Evolutionary conservation across 2,329 filamentous ascomycete species (phyloP), one percentile per base, ranked within the genome.

Genomic region (Knufia petricola): DNA sequence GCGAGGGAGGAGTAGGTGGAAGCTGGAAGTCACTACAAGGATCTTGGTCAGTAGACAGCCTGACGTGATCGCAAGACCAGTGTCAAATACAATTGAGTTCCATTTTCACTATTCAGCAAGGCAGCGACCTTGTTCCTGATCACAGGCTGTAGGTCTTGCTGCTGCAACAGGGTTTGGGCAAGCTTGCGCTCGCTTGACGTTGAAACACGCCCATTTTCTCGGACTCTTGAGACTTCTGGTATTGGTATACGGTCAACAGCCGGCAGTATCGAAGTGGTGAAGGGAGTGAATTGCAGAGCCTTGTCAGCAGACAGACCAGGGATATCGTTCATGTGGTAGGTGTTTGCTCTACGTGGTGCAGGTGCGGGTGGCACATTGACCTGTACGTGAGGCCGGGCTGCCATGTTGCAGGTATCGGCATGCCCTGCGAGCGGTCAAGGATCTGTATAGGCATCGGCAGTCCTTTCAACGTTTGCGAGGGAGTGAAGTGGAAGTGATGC

Each of bases 31-130:
- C 34, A 38, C 44, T 47, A 23, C 20, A 30, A 24, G 26, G 21
- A 4, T 23, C 15, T 28, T 26, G 21, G 24, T 38, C 40, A 34
- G 49, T 36, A 36, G 32, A n/a, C 67, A 85, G 83, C 78, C 86
- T 59, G 83, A 70, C 8, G 84, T 82, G 54, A 85, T n/a, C 3
- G 20, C 7, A 26, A n/a, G n/a, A n/a, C 23, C 20, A 41, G 17
- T 10, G 4, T 4, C 13, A 9, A n/a, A 24, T 44, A 44, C 41
- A 31, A 4, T 15, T 31, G 41, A 44, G 41, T 19, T 10, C 6
- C 70, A 52, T 82, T 81, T n/a, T 82, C 77, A 1, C 81, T 76
- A 60, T 81, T 80, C 49, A 95, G 66, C 24, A 30, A 26, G 4
- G 24, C 46, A 28, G 15, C 36, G 7, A 40, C 4, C 8, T 40